phyloP scores from a whole-genome alignment of 495 filamentous ascomycete species.

The Aspergillus hancockii region DNA sequence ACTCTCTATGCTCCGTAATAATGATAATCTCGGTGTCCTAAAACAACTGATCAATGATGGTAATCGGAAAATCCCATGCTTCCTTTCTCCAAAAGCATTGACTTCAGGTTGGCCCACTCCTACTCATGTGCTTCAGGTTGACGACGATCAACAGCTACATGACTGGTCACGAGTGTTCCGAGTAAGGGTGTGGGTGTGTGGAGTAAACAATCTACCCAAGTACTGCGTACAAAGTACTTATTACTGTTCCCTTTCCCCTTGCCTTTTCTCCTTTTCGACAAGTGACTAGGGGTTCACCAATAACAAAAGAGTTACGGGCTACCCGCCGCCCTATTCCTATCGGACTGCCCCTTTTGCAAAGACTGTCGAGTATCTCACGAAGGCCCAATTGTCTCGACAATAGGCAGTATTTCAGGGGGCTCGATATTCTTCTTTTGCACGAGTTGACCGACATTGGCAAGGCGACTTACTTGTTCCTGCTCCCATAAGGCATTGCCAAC shows the following conservation, averaged over 20 bases:
- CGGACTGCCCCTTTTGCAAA: neutral
- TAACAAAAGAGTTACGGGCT: neutral
- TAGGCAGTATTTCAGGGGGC: neutral
- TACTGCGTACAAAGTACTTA: neutral
- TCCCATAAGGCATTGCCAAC: neutral
- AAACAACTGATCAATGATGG: neutral
- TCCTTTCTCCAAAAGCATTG: slow-evolving; percentile 1
- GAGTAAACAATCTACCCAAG: neutral
- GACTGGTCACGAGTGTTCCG: neutral
- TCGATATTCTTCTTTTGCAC: neutral
- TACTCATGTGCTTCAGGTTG: neutral
- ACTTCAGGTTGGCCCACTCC: neutral
- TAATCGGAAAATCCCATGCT: neutral
- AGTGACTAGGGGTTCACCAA: neutral
- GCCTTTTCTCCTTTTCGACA: neutral
- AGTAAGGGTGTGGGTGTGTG: neutral
- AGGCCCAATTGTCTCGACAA: neutral
- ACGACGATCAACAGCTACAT: neutral
- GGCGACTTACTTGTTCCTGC: neutral
- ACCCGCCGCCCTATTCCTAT: neutral
- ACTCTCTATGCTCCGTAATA: too few species aligned
- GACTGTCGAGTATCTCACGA: neutral
- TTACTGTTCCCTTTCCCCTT: neutral
- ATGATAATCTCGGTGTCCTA: neutral
- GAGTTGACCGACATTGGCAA: neutral